Evolutionary conservation across 306 rosid species (phyloP).

Genomic region (Lathyrus tuberosus): DNA sequence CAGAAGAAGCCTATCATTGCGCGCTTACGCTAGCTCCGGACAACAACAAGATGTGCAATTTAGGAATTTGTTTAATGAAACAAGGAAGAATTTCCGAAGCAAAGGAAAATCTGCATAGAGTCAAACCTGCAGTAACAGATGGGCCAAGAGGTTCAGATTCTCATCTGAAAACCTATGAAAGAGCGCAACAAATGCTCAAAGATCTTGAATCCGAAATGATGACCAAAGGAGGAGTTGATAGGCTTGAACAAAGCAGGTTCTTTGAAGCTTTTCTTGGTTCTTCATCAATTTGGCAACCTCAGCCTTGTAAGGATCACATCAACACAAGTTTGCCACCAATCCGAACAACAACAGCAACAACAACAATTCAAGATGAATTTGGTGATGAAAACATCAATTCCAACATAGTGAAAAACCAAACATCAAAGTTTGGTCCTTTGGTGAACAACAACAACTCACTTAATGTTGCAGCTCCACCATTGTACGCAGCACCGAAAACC

Average conservation of each 20-base stretch:
- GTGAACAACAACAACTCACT: constrained; percentile 15
- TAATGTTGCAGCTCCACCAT: constrained; percentile 87
- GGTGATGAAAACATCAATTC: constrained; percentile 73
- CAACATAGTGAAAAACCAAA: constrained; percentile 41
- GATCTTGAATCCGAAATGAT: constrained; percentile 89
- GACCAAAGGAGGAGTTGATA: constrained; percentile 74
- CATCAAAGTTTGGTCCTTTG: constrained; percentile 13
- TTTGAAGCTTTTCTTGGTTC: constrained; percentile 92
- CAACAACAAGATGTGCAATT: too few relatives aligned
- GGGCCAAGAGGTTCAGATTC: too few relatives aligned
- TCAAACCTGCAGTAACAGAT: too few relatives aligned
- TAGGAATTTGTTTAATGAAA: too few relatives aligned
- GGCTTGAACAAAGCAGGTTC: constrained; percentile 82
- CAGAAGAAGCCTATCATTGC: constrained; percentile 87
- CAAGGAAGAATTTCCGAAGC: too few relatives aligned
- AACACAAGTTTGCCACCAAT: too few relatives aligned
- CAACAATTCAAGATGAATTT: constrained; percentile 53
- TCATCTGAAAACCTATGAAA: too few relatives aligned
- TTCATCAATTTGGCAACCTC: constrained; percentile 98
- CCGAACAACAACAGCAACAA: too few relatives aligned
- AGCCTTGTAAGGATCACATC: constrained; percentile 89
- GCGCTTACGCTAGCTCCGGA: too few relatives aligned
- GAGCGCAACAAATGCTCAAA: constrained; percentile 97
- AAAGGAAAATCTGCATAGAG: too few relatives aligned
- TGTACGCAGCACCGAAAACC: constrained; percentile 56